Percentiles rank a stretch among this genome's conserved stretches.
phyloP scores from a whole-genome alignment of 2,329 filamentous ascomycete species.

The Fusarium virguliforme region DNA sequence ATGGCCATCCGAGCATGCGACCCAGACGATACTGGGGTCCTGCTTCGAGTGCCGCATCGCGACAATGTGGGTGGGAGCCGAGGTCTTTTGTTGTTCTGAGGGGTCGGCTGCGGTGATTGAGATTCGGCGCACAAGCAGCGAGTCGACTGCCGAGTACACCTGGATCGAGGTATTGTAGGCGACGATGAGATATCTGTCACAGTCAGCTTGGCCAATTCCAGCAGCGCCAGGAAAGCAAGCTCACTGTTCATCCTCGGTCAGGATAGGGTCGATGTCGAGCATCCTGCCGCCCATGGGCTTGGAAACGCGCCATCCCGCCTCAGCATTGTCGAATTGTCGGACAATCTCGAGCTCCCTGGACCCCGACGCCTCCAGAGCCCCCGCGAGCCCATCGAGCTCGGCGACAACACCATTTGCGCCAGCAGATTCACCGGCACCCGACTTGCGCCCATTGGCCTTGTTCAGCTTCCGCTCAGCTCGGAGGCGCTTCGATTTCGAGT shows the following conservation, averaged over 20 bases:
- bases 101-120: slow-evolving; percentile 60
- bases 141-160: slow-evolving; percentile 86
- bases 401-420: slow-evolving; percentile 29
- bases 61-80: slow-evolving; percentile 57
- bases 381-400: slow-evolving; percentile 41
- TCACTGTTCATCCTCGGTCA: slow-evolving; percentile 74
- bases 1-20: slow-evolving; percentile 71
- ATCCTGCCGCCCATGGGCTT: slow-evolving; percentile 77
- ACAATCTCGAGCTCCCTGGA: slow-evolving; percentile 48
- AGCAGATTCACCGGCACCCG: slow-evolving; percentile 22
- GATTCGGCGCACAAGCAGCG: slow-evolving; percentile 83
- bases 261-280: slow-evolving; percentile 75
- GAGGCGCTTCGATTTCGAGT: slow-evolving; percentile 61
- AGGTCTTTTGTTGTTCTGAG: slow-evolving; percentile 45
- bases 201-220: slow-evolving; percentile 32
- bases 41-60: slow-evolving; percentile 60
- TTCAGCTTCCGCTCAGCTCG: slow-evolving; percentile 54
- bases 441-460: slow-evolving; percentile 49
- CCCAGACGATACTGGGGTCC: slow-evolving; percentile 69
- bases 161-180: slow-evolving; percentile 83
- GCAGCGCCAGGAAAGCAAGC: slow-evolving; percentile 46
- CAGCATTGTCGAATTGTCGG: slow-evolving; percentile 52
- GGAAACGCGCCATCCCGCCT: slow-evolving; percentile 72
- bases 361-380: slow-evolving; percentile 34
- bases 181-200: slow-evolving; percentile 78